A percentile compares a stretch with the other conserved stretches of the same genome.
Conservation (phyloP, 257 asterid genomes). For the Fraxinus excelsior region DNA sequence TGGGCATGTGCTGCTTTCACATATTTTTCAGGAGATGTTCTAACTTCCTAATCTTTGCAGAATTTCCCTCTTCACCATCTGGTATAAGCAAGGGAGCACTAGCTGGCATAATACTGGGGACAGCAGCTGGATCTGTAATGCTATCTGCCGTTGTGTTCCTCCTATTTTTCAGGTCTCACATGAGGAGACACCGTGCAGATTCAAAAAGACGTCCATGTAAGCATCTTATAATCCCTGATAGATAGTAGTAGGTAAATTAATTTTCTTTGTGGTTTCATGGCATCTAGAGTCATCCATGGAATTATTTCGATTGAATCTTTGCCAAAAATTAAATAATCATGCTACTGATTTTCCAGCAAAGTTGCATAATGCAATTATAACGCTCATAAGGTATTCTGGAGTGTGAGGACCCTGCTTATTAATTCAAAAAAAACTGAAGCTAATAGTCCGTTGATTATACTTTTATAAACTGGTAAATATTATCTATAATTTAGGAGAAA, state of each 20-base stretch:
- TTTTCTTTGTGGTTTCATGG: background rate
- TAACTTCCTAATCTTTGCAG: background rate
- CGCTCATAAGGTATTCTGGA: background rate
- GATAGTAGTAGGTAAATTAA: background rate
- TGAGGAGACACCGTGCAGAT: constrained; percentile 39
- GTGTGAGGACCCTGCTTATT: background rate
- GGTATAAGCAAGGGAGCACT: constrained; percentile 81
- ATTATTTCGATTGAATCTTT: background rate
- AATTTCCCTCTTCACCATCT: constrained; percentile 28
- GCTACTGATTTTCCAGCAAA: background rate
- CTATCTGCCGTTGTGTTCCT: constrained; percentile 64
- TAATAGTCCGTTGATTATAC: background rate
- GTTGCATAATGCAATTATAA: background rate
- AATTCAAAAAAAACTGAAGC: background rate
- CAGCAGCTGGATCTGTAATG: constrained; percentile 69
- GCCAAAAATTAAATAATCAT: background rate
- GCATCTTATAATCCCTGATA: constrained; percentile 35
- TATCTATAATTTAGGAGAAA: background rate
- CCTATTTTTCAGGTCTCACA: constrained; percentile 53
- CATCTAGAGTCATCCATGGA: background rate
- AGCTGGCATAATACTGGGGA: constrained; percentile 77
- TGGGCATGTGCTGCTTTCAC: background rate
- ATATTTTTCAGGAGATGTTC: background rate
- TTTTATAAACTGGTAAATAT: background rate
- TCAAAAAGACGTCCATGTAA: constrained; percentile 72